Evolutionary conservation across 2,329 filamentous ascomycete species (phyloP).

Genomic region (Aspergillus tanneri): DNA sequence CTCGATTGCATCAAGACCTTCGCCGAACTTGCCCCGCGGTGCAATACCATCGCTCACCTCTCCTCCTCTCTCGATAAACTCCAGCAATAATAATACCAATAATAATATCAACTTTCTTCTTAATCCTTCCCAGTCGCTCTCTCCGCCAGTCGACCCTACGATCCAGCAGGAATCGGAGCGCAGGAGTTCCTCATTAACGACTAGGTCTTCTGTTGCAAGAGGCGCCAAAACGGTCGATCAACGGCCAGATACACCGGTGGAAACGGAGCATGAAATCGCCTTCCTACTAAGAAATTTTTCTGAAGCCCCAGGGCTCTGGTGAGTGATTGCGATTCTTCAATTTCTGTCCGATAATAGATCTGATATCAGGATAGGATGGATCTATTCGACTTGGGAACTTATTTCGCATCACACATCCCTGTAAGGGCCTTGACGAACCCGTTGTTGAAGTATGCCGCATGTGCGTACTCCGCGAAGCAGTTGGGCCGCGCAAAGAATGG

Average conservation of each 20-base stretch:
- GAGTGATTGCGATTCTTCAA: conserved; percentile 16
- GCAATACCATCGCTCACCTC: conserved; percentile 39
- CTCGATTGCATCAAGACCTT: conserved; percentile 27
- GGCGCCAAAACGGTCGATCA: conserved; percentile 20
- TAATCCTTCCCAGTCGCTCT: conserved; percentile 47
- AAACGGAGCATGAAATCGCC: conserved; percentile 57
- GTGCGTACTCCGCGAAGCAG: conserved; percentile 63
- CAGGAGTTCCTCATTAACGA: conserved; percentile 31
- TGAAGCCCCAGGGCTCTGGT: conserved; percentile 60
- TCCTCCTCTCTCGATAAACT: conserved; percentile 45
- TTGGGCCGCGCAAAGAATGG: conserved; percentile 55
- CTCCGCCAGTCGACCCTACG: conserved; percentile 47
- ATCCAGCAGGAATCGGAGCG: conserved; percentile 33
- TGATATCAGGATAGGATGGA: conserved; percentile 41
- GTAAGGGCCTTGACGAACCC: conserved; percentile 54
- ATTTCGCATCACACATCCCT: conserved; percentile 61
- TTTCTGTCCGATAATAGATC: neutral
- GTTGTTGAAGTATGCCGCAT: conserved; percentile 54
- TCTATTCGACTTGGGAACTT: conserved; percentile 52
- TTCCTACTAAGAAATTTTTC: conserved; percentile 61
- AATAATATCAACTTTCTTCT: conserved; percentile 59
- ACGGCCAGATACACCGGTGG: conserved; percentile 28
- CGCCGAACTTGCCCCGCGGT: conserved; percentile 36
- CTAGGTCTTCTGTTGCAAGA: conserved; percentile 24
- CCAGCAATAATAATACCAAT: conserved; percentile 39